Conservation (phyloP, 352 stramenopile species). For the Paralagenidium karlingii region DNA sequence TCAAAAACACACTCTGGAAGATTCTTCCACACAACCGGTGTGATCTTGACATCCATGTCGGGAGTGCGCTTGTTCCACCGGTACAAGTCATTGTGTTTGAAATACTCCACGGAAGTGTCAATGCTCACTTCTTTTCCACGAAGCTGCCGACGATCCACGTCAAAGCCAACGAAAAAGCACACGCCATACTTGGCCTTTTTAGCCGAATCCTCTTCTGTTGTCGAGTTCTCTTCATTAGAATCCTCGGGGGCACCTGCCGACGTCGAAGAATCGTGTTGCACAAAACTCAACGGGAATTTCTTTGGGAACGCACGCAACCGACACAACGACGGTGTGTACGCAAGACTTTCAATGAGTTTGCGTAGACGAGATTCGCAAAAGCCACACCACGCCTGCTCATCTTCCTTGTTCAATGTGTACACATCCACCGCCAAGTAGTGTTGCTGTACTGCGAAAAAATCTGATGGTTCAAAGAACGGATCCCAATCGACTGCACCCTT, state of each 20-base stretch:
- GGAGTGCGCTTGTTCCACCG: constrained; percentile 80
- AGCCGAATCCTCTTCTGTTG: constrained; percentile 7
- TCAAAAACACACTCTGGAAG: constrained; percentile 77
- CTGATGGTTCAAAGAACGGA: constrained; percentile 63
- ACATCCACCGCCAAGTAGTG: constrained; percentile 90
- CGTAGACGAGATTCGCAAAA: constrained; percentile 91
- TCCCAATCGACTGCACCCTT: constrained; percentile 73
- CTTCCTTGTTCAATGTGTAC: constrained; percentile 74
- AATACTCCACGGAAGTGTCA: constrained; percentile 78
- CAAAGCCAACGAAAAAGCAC: constrained; percentile 80
- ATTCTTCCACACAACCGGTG: constrained; percentile 76
- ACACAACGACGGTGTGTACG: constrained; percentile 70
- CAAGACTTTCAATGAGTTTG: constrained; percentile 81
- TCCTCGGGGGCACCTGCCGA: no score
- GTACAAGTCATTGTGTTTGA: constrained; percentile 83
- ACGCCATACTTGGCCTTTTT: constrained; percentile 50
- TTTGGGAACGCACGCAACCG: constrained; percentile 76
- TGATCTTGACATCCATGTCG: constrained; percentile 80
- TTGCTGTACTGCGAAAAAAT: constrained; percentile 83
- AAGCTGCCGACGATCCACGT: constrained; percentile 68
- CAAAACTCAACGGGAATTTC: constrained; percentile 65
- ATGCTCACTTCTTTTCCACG: constrained; percentile 73
- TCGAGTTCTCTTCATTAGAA: constrained; percentile 7
- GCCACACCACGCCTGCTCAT: constrained; percentile 88
- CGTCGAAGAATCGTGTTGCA: constrained; percentile 10